Base-by-base conservation (phyloP, 129 eudicot genomes). In the Helianthus tuberosus region DNA sequence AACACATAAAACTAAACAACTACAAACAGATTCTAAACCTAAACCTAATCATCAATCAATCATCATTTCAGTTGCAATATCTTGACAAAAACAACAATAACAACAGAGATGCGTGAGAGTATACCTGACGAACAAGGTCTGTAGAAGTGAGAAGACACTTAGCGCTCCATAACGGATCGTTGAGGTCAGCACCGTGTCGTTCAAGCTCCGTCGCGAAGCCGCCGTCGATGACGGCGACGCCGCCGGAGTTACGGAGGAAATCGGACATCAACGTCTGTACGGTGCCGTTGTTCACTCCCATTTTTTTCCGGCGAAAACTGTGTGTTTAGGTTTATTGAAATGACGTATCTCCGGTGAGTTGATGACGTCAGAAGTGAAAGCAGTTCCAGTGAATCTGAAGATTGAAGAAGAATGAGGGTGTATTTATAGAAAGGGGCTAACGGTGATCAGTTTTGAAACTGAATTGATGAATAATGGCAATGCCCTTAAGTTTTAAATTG, bases 151-250 rank as follows among this genome's bases (percentile, higher is more conserved):
- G 91, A 72, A 93, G 96, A 64, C 98, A 93, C 80, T 88, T 90
- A 29, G 98, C 98, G 84, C 98, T 93, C 98, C 98, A 93, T 52
- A 93, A 89, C 73, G 98, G 97, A 71, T 93, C 98, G 72, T 93
- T 88, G 68, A 93, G 98, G 84, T 93, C 89, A 5, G 98, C 98
- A 13, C 98, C 98, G 72, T 88, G 98, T 20, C 97, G 82, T 75
- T 93, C 98, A 8, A 93, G 87, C 91, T 93, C 98, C 88, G 98
- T 93, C 67, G 98, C 98, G 13, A 93, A 86, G 2, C 98, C 98
- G 64, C 98, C 98, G 84, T 93, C 97, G 55, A 93, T 84, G 61
- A 93, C 80, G 23, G 93, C 97, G 6, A 88, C 84, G 81, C 97
- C 97, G 57, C 98, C 98, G 69, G 86, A 79, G 57, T 88, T 74